Percentiles rank a stretch among this genome's conserved stretches.
Conservation (phyloP, 2,329 filamentous ascomycete species). For the Claviceps arundinis region DNA sequence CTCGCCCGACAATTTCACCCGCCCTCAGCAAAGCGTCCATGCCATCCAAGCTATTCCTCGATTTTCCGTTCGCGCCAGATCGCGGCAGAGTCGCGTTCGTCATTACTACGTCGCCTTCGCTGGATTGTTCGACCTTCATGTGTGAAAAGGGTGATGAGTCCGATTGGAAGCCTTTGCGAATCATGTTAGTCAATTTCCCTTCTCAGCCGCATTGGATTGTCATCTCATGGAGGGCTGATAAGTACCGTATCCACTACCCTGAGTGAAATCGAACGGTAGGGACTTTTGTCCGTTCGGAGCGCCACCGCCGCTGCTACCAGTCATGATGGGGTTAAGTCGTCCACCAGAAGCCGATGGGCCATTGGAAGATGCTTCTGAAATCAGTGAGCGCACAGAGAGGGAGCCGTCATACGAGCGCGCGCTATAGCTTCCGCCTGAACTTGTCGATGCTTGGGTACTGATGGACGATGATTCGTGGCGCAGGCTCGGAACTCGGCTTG, state of each 20-base stretch:
- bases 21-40: slow-evolving; percentile 46
- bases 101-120: slow-evolving; percentile 20
- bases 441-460: slow-evolving; percentile 28
- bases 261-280: slow-evolving; percentile 12
- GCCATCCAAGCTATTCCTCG: slow-evolving; percentile 32
- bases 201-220: slow-evolving; percentile 5
- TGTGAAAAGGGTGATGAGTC: slow-evolving; percentile 19
- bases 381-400: slow-evolving; percentile 40
- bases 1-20: slow-evolving; percentile 43
- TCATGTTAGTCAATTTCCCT: slow-evolving; percentile 15
- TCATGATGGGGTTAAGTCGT: slow-evolving; percentile 6
- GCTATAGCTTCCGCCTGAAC: slow-evolving; percentile 20
- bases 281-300: slow-evolving; percentile 14
- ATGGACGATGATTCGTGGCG: slow-evolving; percentile 33
- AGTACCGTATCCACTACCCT: slow-evolving; percentile 23
- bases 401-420: slow-evolving; percentile 33
- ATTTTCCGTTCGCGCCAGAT: slow-evolving; percentile 8
- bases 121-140: slow-evolving; percentile 17
- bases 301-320: slow-evolving; percentile 1
- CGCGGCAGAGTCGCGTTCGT: slow-evolving; percentile 12
- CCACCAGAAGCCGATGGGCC: slow-evolving; percentile 6
- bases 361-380: slow-evolving; percentile 26
- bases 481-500: slow-evolving; percentile 22
- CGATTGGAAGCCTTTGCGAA: slow-evolving; percentile 20
- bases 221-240: slow-evolving; percentile 1